Evolutionary conservation across 2,329 filamentous ascomycete species (phyloP).

Genomic region (Verticillium longisporum): DNA sequence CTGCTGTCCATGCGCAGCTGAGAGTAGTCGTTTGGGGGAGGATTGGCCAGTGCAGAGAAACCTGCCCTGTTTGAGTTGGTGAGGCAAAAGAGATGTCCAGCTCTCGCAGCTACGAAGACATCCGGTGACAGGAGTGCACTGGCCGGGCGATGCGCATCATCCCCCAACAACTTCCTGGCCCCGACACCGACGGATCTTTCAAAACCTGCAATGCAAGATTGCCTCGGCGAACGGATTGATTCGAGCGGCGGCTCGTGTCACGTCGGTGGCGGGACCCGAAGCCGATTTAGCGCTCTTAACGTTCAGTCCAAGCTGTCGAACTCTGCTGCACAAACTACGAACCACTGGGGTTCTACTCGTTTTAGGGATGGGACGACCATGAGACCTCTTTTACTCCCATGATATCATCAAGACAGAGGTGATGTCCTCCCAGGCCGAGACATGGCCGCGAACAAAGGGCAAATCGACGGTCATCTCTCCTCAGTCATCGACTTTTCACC

Average conservation of each 20-base stretch:
- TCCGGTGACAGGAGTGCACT: not conserved
- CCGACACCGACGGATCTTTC: not conserved
- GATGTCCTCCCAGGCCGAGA: not conserved
- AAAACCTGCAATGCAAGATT: not conserved
- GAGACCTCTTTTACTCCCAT: not conserved
- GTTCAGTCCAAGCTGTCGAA: not conserved
- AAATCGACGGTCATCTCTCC: not conserved
- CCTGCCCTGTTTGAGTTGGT: not conserved
- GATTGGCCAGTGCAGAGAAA: not conserved
- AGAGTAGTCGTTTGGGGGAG: not conserved
- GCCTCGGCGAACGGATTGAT: not conserved
- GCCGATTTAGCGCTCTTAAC: conserved; percentile 8
- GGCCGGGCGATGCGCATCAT: not conserved
- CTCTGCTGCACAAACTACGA: not conserved
- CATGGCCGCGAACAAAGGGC: not conserved
- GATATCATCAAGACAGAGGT: not conserved
- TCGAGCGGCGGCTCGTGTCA: conserved; percentile 1
- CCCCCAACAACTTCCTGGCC: not conserved
- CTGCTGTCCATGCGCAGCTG: not conserved
- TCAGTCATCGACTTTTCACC: not conserved
- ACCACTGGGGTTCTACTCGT: not conserved
- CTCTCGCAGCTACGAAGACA: not conserved
- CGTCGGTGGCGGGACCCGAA: conserved; percentile 9
- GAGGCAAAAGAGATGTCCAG: not conserved
- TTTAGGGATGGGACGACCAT: not conserved